phyloP scores from a whole-genome alignment of 257 asterid genomes.

The Solanum rostratum region DNA sequence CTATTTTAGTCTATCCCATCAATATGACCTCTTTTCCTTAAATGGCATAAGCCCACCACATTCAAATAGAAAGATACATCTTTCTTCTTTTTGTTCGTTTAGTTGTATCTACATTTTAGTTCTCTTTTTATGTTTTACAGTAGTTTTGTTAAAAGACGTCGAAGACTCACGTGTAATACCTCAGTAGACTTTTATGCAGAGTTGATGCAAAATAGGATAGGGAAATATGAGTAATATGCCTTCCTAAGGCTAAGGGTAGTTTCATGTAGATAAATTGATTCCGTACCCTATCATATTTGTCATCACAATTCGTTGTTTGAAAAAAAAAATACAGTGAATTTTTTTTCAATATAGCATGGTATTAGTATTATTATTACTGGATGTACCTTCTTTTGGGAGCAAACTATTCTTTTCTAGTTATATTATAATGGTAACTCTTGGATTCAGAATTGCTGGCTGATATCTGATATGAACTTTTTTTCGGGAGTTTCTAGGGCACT shows the following conservation, averaged over 20 bases:
- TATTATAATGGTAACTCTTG: neutral
- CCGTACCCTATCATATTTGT: neutral
- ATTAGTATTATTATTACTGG: neutral
- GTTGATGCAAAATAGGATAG: neutral
- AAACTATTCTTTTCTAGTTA: neutral
- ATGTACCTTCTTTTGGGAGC: neutral
- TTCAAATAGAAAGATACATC: neutral
- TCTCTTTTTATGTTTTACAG: neutral
- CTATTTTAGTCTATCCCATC: neutral
- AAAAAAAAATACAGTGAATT: neutral
- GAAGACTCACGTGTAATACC: neutral
- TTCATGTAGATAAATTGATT: neutral
- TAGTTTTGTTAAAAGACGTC: neutral
- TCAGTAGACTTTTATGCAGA: neutral
- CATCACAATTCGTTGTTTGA: too few relatives aligned
- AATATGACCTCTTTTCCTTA: neutral
- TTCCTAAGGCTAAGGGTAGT: neutral
- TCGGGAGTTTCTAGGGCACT: slow-evolving; percentile 47
- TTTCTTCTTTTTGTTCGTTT: neutral
- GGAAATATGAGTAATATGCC: neutral
- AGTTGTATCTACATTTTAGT: neutral
- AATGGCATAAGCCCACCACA: neutral
- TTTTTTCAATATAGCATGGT: neutral
- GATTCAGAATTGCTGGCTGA: neutral
- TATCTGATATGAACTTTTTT: neutral